phyloP scores from a whole-genome alignment of 257 asterid genomes.

The Plectranthus barbatus region DNA sequence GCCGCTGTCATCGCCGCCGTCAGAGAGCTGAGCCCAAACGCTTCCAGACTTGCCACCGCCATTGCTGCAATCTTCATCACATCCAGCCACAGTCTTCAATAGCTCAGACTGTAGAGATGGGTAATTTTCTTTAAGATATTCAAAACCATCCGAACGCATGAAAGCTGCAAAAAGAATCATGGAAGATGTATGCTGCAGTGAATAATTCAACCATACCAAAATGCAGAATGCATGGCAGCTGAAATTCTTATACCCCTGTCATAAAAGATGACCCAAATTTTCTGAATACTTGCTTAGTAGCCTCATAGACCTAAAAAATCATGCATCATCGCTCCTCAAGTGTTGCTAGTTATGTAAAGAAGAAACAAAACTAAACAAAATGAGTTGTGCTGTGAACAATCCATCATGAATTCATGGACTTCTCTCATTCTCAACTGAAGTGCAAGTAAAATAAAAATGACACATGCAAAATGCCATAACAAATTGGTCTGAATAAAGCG shows the following conservation, averaged over 20 bases:
- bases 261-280: neutral
- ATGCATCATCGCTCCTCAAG: neutral
- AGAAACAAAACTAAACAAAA: neutral
- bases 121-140: constrained; percentile 64
- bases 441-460: neutral
- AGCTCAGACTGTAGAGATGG: constrained; percentile 78
- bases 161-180: constrained; percentile 48
- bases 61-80: constrained; percentile 79
- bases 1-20: constrained; percentile 76
- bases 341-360: neutral
- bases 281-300: neutral
- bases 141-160: constrained; percentile 83
- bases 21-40: constrained; percentile 94
- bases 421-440: neutral
- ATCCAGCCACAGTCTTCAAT: constrained; percentile 86
- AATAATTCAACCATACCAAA: neutral
- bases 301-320: neutral
- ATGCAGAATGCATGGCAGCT: neutral
- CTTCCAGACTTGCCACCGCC: constrained; percentile 86
- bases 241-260: neutral
- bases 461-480: neutral
- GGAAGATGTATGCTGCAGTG: neutral
- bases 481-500: neutral
- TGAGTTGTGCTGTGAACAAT: neutral
- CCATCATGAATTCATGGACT: neutral